Evolutionary conservation across 257 asterid species (phyloP), one percentile per base, ranked within the genome.

Genomic region (Solanum bulbocastanum): DNA sequence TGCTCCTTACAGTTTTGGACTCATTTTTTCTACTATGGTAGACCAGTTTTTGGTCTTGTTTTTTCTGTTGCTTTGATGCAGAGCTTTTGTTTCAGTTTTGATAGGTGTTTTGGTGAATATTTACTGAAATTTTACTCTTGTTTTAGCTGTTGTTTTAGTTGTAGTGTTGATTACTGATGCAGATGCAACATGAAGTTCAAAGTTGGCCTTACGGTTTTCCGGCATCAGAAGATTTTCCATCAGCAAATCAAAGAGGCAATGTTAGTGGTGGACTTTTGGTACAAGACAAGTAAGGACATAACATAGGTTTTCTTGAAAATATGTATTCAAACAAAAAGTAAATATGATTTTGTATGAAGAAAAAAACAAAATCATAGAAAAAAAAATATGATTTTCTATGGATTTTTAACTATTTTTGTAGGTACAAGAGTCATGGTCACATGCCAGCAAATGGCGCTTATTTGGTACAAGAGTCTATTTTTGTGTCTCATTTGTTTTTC

Each of bases 181-280:
- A 69, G 75, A 87, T 75, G 87, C 71, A 73, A 83, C 52, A 44
- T 20, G 93, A 94, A 90, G 96, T 91, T 75, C 91, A 91, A 85
- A 91, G 91, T 76, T 95, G 98, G 98, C 98, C 98, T 16, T 95
- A 93, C 86, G 75, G 69, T 86, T 95, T 95, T 74, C 92, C 93
- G 58, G 93, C 93, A 49, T 94, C 97, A 0, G 93, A 91, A 44
- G 97, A 93, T 79, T 94, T 90, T 87, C 92, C 89, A 11, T 89
- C 91, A 20, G 88, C 94, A 27, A 22, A 88, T 23, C 87, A 93
- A 87, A 94, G 96, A 82, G 98, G 98, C 16, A 65, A 79, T 39
- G 89, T 93, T 83, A 88, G 87, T 84, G 98, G 98, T 30, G 90
- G 87, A 90, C 37, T 94, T 87, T 90, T 93, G 71, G 92, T 93